These are phyloP conservation scores for Mycena floridula DNA, from an alignment of 768 basidiomycete genomes.

Conservation along the genomic window DNA sequence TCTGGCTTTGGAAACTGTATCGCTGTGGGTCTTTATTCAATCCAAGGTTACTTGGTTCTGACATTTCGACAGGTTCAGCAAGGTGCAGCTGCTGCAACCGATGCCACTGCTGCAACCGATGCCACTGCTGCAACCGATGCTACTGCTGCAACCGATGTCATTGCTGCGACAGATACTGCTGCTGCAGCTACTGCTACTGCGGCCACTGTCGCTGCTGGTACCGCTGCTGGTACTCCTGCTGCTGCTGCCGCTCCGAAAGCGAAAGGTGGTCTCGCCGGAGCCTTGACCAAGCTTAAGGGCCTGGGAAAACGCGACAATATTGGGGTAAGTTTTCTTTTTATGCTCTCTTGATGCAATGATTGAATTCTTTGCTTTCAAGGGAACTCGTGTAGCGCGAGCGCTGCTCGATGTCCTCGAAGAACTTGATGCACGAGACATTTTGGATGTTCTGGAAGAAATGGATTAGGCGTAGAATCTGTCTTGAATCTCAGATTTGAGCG, in stretches of 20 bases:
- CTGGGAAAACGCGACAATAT: background rate
- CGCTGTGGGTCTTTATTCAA: too few relatives aligned
- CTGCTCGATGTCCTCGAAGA: background rate
- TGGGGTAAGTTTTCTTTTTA: background rate
- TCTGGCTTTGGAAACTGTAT: slow-evolving; percentile 31
- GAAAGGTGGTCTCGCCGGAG: background rate
- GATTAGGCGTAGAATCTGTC: too few relatives aligned
- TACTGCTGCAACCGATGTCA: too few relatives aligned
- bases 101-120: too few relatives aligned
- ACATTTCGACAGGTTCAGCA: too few relatives aligned
- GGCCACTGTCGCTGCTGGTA: background rate
- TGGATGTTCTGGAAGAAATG: too few relatives aligned
- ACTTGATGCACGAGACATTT: too few relatives aligned
- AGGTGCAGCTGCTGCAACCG: too few relatives aligned
- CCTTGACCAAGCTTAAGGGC: background rate
- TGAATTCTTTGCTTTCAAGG: background rate
- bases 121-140: too few relatives aligned
- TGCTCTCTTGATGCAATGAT: too few relatives aligned
- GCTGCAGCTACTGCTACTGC: background rate
- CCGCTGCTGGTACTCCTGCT: slow-evolving; percentile 1
- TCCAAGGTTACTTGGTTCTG: too few relatives aligned
- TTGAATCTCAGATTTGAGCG: too few relatives aligned
- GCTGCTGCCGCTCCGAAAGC: background rate
- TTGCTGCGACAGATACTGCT: slow-evolving; percentile 13
- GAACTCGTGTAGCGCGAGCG: background rate